phyloP scores from a whole-genome alignment of 805 yeast species.

The Sugiyamaella smithiae region DNA sequence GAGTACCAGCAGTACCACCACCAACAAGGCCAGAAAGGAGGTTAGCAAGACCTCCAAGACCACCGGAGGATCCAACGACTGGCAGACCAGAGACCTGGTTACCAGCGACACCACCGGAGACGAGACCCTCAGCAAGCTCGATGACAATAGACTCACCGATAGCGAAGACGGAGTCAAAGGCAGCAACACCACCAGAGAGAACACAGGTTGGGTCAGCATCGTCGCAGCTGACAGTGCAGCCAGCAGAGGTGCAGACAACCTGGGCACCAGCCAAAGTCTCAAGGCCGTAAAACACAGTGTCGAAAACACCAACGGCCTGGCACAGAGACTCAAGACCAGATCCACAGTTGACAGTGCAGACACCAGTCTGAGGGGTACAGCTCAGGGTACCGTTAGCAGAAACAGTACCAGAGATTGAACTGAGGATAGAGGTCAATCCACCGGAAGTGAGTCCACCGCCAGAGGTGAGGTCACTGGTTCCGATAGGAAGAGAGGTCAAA shows the following conservation, averaged over 20 bases:
- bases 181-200: constrained; percentile 7
- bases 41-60: constrained; percentile 1
- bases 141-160: constrained; percentile 14
- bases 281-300: constrained; percentile 19
- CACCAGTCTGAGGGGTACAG: constrained; percentile 18
- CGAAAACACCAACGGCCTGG: constrained; percentile 16
- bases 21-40: neutral
- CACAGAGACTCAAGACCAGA: constrained; percentile 13
- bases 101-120: constrained; percentile 5
- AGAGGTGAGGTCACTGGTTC: neutral
- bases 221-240: constrained; percentile 19
- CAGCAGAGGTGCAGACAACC: constrained; percentile 15
- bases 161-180: constrained; percentile 13
- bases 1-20: constrained; percentile 3
- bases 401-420: neutral
- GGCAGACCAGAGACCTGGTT: neutral
- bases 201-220: constrained; percentile 7
- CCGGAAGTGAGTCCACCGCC: neutral
- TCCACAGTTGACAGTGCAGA: constrained; percentile 18
- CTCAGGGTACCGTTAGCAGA: constrained; percentile 11
- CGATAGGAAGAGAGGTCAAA: neutral
- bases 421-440: constrained; percentile 2
- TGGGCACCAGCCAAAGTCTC: constrained; percentile 18
- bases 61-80: neutral
- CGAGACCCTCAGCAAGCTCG: neutral